Conservation (phyloP, 1,284 basidiomycete genomes). For the Fistulina hepatica region DNA sequence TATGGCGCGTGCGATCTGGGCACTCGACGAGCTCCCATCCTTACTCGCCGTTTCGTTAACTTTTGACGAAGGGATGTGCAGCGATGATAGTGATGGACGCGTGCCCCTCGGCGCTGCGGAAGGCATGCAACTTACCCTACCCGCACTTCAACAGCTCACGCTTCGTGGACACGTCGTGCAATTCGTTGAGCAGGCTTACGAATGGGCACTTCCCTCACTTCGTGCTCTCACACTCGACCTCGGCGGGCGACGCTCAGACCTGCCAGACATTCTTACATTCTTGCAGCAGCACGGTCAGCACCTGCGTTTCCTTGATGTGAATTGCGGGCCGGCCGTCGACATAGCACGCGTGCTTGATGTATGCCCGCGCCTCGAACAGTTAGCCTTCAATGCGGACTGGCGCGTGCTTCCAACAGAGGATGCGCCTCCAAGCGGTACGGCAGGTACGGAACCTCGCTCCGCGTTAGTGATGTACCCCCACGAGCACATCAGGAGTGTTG, state of each 20-base stretch:
- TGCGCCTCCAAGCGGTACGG: no score
- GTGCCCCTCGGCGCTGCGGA: slow-evolving; percentile 46
- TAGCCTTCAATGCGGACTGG: slow-evolving; percentile 69
- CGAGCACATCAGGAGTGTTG: slow-evolving; percentile 44
- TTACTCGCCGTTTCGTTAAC: slow-evolving; percentile 45
- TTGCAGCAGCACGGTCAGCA: slow-evolving; percentile 42
- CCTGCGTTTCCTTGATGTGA: slow-evolving; percentile 53
- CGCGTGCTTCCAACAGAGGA: slow-evolving; percentile 25
- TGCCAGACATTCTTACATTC: slow-evolving; percentile 50
- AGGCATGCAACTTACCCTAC: slow-evolving; percentile 43
- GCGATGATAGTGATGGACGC: slow-evolving; percentile 19
- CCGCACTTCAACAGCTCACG: slow-evolving; percentile 46
- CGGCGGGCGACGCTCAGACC: slow-evolving; percentile 30
- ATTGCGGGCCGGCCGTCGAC: slow-evolving; percentile 43
- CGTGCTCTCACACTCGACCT: slow-evolving; percentile 42
- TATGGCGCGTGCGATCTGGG: slow-evolving; percentile 55
- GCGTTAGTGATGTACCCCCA: slow-evolving; percentile 42
- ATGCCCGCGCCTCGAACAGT: slow-evolving; percentile 47
- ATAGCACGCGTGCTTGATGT: slow-evolving; percentile 45
- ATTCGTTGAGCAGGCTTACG: slow-evolving; percentile 54
- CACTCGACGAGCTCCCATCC: slow-evolving; percentile 44
- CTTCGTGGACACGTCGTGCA: slow-evolving; percentile 47
- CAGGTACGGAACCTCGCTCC: slow-evolving; percentile 21
- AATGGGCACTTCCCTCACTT: slow-evolving; percentile 54
- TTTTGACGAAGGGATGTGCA: slow-evolving; percentile 22